Evolutionary conservation across 1,284 basidiomycete species (phyloP), one percentile per base, ranked within the genome.

Genomic region (Neolentinus lepideus): DNA sequence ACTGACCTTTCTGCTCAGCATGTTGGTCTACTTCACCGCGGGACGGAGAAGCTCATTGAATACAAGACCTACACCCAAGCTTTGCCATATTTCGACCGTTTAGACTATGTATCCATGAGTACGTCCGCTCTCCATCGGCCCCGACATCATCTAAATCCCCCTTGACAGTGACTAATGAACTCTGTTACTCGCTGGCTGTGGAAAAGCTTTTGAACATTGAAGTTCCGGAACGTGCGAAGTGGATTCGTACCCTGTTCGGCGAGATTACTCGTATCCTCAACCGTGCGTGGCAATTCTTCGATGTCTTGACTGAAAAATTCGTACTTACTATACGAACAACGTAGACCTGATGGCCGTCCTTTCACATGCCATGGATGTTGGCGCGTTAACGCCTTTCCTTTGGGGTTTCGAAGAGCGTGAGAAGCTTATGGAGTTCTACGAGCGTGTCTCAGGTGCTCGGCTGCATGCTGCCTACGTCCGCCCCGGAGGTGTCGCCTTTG

Each of bases 331-430:
- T 53, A 8, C 27, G 19, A 19, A 21, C 25, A 51, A 33, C 56
- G 1, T 57, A 90, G 88, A 98, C 70, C 79, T 98, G 61, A 99
- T 99, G 97, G 96, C 96, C 58, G 84, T 99, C 59, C 83, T 99
- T 46, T 93, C 96, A 26, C 92, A 97, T 75, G 87, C 89, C 54
- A 94, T 94, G 92, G 94, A 97, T 67, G 96, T 99, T 60, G 97
- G 96, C 69, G 96, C 94, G 60, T 81, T 99, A 6, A 99, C 97
- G 1, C 97, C 96, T 51, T 99, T 98, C 88, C 79, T 99, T 38
- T 99, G 94, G 95, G 97, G 95, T 66, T 98, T 99, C 79, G 96
- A 99, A 75, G 96, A 99, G 75, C 94, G 96, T 62, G 96, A 99
- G 76, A 98, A 99, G 79, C 85, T 99, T 62, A 98, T 98, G 96